Evolutionary conservation across 2,329 filamentous ascomycete genomes (phyloP).

Genomic region (Fusarium hainanense): DNA sequence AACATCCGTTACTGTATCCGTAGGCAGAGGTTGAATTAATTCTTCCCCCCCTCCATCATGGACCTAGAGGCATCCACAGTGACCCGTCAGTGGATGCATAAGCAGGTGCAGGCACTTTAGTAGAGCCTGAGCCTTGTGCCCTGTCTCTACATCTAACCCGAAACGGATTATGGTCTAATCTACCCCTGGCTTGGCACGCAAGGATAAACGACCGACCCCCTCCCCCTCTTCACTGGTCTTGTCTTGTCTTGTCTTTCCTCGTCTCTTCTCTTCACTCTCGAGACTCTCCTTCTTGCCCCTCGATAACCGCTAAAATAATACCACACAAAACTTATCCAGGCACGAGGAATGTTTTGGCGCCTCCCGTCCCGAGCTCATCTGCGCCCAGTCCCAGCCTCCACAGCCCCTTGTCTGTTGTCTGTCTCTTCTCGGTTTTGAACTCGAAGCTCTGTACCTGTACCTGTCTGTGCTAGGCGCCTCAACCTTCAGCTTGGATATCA

Average conservation of each 20-base stretch:
- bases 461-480: not conserved
- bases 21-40: not conserved
- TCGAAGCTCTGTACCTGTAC: conserved; percentile 13
- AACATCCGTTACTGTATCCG: not conserved
- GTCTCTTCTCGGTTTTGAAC: conserved; percentile 23
- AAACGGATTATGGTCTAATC: conserved; percentile 32
- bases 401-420: conserved; percentile 20
- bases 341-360: conserved; percentile 30
- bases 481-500: conserved; percentile 32
- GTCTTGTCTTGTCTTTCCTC: not conserved
- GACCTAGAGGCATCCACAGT: conserved; percentile 25
- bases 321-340: conserved; percentile 22
- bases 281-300: conserved; percentile 14
- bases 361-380: not conserved
- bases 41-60: conserved; percentile 24
- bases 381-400: conserved; percentile 35
- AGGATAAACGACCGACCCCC: conserved; percentile 15
- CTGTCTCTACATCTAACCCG: conserved; percentile 23
- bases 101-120: conserved; percentile 45
- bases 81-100: conserved; percentile 37
- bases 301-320: conserved; percentile 10
- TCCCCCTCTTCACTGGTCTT: conserved; percentile 5
- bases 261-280: not conserved
- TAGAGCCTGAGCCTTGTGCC: conserved; percentile 34
- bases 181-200: conserved; percentile 40